Percentiles rank a stretch among this genome's conserved stretches.
phyloP scores from a whole-genome alignment of 73 alveolate genomes.

The Uronychia setigera region DNA sequence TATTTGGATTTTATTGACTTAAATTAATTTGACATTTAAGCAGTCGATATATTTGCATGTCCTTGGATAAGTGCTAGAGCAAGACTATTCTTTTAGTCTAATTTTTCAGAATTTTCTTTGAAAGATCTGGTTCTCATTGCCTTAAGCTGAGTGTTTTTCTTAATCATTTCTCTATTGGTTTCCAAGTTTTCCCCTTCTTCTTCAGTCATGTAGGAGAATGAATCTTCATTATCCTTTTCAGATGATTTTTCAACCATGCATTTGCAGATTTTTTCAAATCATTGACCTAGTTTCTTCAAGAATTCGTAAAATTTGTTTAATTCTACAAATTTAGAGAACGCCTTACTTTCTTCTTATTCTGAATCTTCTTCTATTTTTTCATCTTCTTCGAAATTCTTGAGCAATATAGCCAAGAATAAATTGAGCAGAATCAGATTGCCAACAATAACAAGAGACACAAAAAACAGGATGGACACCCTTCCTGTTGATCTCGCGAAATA shows the following conservation, averaged over 20 bases:
- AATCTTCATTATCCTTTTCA: too few relatives aligned
- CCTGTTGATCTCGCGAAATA: slow-evolving; percentile 21
- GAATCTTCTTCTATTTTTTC: too few relatives aligned
- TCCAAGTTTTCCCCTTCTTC: background rate
- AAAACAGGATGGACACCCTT: slow-evolving; percentile 11
- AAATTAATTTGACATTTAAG: too few relatives aligned
- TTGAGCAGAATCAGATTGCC: slow-evolving; percentile 38
- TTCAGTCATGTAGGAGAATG: background rate
- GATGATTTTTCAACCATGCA: too few relatives aligned
- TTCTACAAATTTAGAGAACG: too few relatives aligned
- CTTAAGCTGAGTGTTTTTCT: background rate
- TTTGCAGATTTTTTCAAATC: too few relatives aligned
- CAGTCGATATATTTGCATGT: background rate
- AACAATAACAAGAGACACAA: slow-evolving; percentile 33
- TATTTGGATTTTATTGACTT: background rate
- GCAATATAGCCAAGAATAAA: slow-evolving; percentile 47
- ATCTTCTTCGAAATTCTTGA: slow-evolving; percentile 51
- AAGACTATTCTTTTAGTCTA: background rate
- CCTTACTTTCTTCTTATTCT: too few relatives aligned
- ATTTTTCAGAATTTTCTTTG: background rate
- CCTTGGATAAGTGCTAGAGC: background rate
- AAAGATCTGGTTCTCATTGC: background rate
- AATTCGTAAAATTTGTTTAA: too few relatives aligned
- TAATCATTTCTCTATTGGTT: background rate
- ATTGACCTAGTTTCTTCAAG: too few relatives aligned